Base-by-base conservation (phyloP, 2,329 filamentous ascomycete species). In the Lachnellula hyalina region DNA sequence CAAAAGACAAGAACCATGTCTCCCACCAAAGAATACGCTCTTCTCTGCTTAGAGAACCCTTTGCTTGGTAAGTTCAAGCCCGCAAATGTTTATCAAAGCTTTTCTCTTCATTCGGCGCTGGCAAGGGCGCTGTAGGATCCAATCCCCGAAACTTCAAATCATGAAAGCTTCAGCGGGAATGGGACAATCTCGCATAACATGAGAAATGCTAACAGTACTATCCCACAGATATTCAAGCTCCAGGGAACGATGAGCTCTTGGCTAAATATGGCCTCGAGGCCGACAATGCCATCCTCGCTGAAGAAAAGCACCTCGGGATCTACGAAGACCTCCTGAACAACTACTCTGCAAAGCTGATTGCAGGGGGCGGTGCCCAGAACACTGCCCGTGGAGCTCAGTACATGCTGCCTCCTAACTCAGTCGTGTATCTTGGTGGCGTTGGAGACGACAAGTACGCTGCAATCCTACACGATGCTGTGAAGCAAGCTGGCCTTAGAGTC, bases 231-330 rank as follows among this genome's bases (percentile, higher is more conserved):
- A 99, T 99, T 73, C 93, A 96, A 77, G 94, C 87, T 67, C 68
- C 77, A 66, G 95, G 91, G 67, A 83, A 93, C 74, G 81, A 92
- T 66, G 85, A 84, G 32, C 85, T 97, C 53, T 88, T 99, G 58
- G 78, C 92, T 65, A 96, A 96, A 81, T 99, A 99, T 73, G 85
- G 77, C 56, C 82, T 99, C 68, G 96, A 99, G 81, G 81, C 87
- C 73, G 96, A 99, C 77, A 93, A 99, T 73, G 94, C 94, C 67
- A 96, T 99, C 73, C 89, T 99, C 58, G 93, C 93, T 54, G 90
- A 96, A 74, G 84, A 90, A 71, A 87, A 96, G 79, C 94, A 99
- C 77, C 80, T 87, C 70, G 83, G 81, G 46, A 82, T 99, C 70
- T 99, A 91, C 75, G 92, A 97, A 71, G 94, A 99, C 70, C 83